Evolutionary conservation across 1,284 basidiomycete species (phyloP), one percentile per base, ranked within the genome.

Genomic region (Sphagnurus paluster): DNA sequence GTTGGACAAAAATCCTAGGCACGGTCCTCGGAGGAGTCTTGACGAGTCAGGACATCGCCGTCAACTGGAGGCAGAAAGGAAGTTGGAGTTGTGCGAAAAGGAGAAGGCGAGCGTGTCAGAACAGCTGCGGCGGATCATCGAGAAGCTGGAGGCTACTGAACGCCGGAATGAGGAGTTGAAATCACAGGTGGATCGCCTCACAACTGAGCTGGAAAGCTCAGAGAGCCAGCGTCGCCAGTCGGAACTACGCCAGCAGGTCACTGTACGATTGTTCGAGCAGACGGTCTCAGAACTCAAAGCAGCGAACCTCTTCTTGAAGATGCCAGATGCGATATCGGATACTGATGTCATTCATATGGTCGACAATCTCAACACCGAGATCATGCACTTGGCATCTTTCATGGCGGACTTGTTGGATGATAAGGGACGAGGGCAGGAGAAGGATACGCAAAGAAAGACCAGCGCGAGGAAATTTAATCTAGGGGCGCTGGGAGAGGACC

Each of bases 321-420:
- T 72, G 47, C 63, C 67, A 13, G 76, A 80, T 48, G 52, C 64
- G 13, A 57, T 74, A 29, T 71, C 77, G 0, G 73, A 69, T 2
- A 69, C 68, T 1, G 77, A 81, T 26, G 71, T 79, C 28, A 68
- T 76, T 24, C 50, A 60, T 1, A 64, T 75, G 49, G 55, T 81
- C 44, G 66, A 74, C 37, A 61, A 56, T 2, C 60, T 81, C 55
- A 79, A 81, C 52, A 55, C 62, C 21, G 76, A 79, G 55, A 74
- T 80, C 36, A 63, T 74, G 49, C 77, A 79, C 51, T 70, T 67
- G 5, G 66, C 75, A 0, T 72, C 72, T 5, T 65, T 66, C 48
- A 71, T 80, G 58, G 68, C 76, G 0, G 73, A 79, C 48, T 66
- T 71, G 28, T 67, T 73, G 49, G 66, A 62, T 39, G 68, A 69